phyloP scores from a whole-genome alignment of 2,329 filamentous ascomycete species.

The Xylariomycetidae sp. region DNA sequence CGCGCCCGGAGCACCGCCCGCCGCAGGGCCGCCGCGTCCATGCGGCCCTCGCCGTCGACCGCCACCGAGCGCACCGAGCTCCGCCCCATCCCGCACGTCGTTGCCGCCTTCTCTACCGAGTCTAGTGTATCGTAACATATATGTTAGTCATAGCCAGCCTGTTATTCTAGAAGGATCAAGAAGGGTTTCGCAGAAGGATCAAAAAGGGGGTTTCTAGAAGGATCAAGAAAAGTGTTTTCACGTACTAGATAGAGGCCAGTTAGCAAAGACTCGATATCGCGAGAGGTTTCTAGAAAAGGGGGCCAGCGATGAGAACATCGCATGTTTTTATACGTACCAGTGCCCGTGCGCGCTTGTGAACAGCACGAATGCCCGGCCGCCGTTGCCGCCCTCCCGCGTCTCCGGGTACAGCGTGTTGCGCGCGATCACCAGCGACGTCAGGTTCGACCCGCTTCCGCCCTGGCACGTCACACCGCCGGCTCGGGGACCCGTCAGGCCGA shows the following conservation, averaged over 20 bases:
- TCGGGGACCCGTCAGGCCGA: conserved; percentile 66
- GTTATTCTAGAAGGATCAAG: too few relatives aligned
- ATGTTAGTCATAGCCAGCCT: too few relatives aligned
- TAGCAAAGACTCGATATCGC: too few relatives aligned
- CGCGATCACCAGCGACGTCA: conserved; percentile 67
- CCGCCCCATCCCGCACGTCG: conserved; percentile 79
- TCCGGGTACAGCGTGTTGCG: conserved; percentile 79
- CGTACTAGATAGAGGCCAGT: too few relatives aligned
- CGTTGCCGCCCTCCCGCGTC: conserved; percentile 71
- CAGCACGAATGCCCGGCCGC: conserved; percentile 62
- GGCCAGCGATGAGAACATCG: too few relatives aligned
- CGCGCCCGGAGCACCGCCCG: conserved; percentile 58
- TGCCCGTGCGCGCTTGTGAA: conserved; percentile 91
- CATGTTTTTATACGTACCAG: too few relatives aligned
- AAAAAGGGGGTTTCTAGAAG: too few relatives aligned
- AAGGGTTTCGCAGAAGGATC: too few relatives aligned
- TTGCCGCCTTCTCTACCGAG: conserved; percentile 89
- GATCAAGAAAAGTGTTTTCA: too few relatives aligned
- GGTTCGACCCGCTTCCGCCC: conserved; percentile 68
- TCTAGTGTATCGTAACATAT: too few relatives aligned
- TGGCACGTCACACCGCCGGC: conserved; percentile 58
- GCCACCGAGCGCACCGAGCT: conserved; percentile 68
- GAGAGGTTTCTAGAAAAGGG: too few relatives aligned
- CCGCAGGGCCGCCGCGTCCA: conserved; percentile 64
- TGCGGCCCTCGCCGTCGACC: conserved; percentile 67